A percentile compares a stretch with the other conserved stretches of the same genome.
These are phyloP conservation scores for Colletotrichum coccodes DNA, from an alignment of 2,329 filamentous ascomycete species.

Conservation along the genomic window DNA sequence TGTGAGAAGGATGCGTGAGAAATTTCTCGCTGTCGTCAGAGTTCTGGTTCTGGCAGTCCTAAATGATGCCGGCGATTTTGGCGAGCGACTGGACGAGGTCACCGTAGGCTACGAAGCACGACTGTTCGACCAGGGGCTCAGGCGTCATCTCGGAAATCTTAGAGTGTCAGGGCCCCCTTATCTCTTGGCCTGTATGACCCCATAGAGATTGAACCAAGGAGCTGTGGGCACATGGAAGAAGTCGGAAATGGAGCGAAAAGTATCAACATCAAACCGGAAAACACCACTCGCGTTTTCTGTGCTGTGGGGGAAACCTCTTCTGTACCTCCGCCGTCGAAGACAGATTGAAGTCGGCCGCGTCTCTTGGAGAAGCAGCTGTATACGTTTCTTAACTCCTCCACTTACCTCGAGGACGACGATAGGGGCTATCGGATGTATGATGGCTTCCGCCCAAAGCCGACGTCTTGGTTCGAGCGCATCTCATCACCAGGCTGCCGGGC, in stretches of 20 bases:
- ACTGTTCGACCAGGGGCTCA: slow-evolving; percentile 48
- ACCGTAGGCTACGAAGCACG: slow-evolving; percentile 59
- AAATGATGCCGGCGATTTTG: slow-evolving; percentile 29
- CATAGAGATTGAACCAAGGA: too few relatives aligned
- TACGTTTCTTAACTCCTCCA: slow-evolving; percentile 45
- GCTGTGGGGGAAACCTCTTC: slow-evolving; percentile 51
- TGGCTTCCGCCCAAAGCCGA: too few relatives aligned
- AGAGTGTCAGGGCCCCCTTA: slow-evolving; percentile 54
- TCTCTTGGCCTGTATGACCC: too few relatives aligned
- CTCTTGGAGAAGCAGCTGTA: slow-evolving; percentile 48
- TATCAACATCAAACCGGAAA: slow-evolving; percentile 52
- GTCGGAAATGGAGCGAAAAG: not conserved
- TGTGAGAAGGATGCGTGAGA: slow-evolving; percentile 23
- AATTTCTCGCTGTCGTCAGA: slow-evolving; percentile 25
- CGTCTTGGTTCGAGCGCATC: too few relatives aligned
- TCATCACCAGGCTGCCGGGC: too few relatives aligned
- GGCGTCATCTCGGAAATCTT: slow-evolving; percentile 49
- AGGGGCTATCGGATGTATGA: too few relatives aligned
- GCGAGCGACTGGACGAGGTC: slow-evolving; percentile 43
- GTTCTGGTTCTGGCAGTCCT: slow-evolving; percentile 24
- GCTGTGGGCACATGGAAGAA: not conserved
- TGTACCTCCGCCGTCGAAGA: slow-evolving; percentile 43
- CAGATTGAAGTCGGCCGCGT: slow-evolving; percentile 42
- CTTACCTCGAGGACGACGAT: slow-evolving; percentile 43
- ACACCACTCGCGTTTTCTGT: slow-evolving; percentile 56